Base-by-base conservation (phyloP, 352 stramenopile species). In the Pythium folliculosum region DNA sequence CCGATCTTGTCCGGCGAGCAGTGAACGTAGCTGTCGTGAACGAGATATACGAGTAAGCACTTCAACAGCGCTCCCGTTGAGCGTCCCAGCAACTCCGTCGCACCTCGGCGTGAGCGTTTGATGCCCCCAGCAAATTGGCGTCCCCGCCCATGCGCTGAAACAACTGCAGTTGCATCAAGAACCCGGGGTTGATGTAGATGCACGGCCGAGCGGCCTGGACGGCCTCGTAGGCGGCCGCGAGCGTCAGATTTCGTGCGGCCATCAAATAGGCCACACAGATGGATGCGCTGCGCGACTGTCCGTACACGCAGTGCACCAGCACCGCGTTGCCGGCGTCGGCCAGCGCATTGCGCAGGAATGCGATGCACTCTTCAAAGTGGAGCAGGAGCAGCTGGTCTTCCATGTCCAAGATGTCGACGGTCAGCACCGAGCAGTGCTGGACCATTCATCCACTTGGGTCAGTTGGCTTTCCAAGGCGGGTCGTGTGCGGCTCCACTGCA, bases 191-290 rank as follows among this genome's bases (percentile, higher is more conserved):
- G 55, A 95, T 92, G 58, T 82, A 81, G 54, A 94, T 92, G 52
- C 87, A 95, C 19, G 81, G 80, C 12, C 87, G 71, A 57, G 83
- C 83, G 45, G 57, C 52, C 37, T 90, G 76, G 45, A 95, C 84
- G 6, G 70, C 51, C 32, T 89, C 68, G 60, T 90, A 95, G 17
- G 79, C 82, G 25, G 76, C 76, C 16, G 67, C 32, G 38, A 92
- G 59, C 32, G 76, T 56, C 52, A 89, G 55, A 14, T 57, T 61
- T 38, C 69, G 68, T 12, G 57, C 68, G 17, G 72, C 70, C 87
- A 95, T 95, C 51, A 94, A 57, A 71, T 78, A 94, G 27, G 87
- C 87, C 22, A 95, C 79, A 53, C 82, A 92, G 48, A 94, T 75
- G 17, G 83, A 65, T 38, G 83, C 86, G 45, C 83, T 92, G 49